phyloP scores from a whole-genome alignment of 805 yeast genomes.

The Kodamaea hsintzibuensis region DNA sequence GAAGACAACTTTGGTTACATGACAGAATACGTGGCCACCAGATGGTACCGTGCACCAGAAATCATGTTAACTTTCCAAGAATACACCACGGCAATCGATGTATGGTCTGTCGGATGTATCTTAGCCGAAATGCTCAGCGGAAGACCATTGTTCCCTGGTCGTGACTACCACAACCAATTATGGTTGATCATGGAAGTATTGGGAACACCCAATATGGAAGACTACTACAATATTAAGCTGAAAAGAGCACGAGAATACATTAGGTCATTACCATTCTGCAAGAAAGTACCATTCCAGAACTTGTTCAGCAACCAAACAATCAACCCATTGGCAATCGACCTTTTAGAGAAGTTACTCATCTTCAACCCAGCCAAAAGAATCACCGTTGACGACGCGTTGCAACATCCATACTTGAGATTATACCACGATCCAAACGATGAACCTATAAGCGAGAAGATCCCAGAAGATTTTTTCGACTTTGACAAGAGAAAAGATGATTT shows the following conservation, averaged over 20 bases:
- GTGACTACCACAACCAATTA: constrained; percentile 89
- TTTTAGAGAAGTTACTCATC: constrained; percentile 62
- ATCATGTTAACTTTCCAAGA: constrained; percentile 93
- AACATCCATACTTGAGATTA: constrained; percentile 82
- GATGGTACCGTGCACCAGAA: constrained; percentile 98
- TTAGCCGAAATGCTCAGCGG: constrained; percentile 88
- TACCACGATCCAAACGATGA: constrained; percentile 96
- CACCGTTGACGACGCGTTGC: constrained; percentile 73
- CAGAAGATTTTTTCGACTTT: constrained; percentile 85
- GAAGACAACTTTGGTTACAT: constrained; percentile 75
- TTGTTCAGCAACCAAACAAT: constrained; percentile 31
- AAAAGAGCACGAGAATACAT: constrained; percentile 89
- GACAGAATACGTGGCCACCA: constrained; percentile 97
- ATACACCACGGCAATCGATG: constrained; percentile 92
- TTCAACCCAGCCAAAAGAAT: constrained; percentile 75
- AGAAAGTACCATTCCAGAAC: constrained; percentile 56
- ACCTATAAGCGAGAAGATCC: constrained; percentile 80
- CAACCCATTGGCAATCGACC: constrained; percentile 53
- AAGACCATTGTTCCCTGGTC: constrained; percentile 88
- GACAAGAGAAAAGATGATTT: constrained; percentile 82
- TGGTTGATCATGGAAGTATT: constrained; percentile 79
- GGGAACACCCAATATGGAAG: constrained; percentile 86
- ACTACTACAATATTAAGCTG: constrained; percentile 71
- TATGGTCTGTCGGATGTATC: constrained; percentile 97
- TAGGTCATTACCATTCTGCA: constrained; percentile 69